phyloP scores from a whole-genome alignment of 805 yeast genomes.

The Candida alai region DNA sequence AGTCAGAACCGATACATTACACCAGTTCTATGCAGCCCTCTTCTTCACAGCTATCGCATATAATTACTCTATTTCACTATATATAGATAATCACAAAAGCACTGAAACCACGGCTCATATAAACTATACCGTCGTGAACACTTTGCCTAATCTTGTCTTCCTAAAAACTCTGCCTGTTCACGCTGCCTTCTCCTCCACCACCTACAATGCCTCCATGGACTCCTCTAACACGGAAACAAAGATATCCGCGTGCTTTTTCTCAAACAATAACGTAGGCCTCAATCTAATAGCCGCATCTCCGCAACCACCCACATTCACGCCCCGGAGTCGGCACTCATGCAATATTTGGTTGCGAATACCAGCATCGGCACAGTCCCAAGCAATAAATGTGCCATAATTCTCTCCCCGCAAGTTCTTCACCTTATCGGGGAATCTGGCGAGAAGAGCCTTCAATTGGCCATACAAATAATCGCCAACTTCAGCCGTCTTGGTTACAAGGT shows the following conservation, averaged over 20 bases:
- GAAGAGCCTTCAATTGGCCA: conserved; percentile 35
- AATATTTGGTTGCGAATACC: conserved; percentile 46
- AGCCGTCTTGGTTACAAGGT: conserved; percentile 46
- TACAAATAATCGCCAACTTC: conserved; percentile 55
- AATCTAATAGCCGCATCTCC: conserved; percentile 56
- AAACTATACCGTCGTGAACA: no score
- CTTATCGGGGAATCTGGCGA: conserved; percentile 37
- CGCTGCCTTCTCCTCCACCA: no score
- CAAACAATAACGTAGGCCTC: conserved; percentile 64
- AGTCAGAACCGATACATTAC: no score
- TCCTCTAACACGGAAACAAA: conserved; percentile 42
- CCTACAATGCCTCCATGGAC: conserved; percentile 13
- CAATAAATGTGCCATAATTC: conserved; percentile 60
- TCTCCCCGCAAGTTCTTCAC: conserved; percentile 57
- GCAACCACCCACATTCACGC: conserved; percentile 68
- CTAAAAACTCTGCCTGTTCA: no score
- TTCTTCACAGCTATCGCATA: no score
- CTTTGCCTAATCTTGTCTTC: no score
- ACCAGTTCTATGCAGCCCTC: no score
- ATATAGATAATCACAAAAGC: no score
- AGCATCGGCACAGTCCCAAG: conserved; percentile 51
- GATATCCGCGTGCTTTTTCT: conserved; percentile 57
- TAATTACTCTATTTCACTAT: no score
- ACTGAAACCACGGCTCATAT: no score
- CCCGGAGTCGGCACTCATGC: conserved; percentile 42